phyloP scores from a whole-genome alignment of 306 rosid species.

The Inga oerstediana region DNA sequence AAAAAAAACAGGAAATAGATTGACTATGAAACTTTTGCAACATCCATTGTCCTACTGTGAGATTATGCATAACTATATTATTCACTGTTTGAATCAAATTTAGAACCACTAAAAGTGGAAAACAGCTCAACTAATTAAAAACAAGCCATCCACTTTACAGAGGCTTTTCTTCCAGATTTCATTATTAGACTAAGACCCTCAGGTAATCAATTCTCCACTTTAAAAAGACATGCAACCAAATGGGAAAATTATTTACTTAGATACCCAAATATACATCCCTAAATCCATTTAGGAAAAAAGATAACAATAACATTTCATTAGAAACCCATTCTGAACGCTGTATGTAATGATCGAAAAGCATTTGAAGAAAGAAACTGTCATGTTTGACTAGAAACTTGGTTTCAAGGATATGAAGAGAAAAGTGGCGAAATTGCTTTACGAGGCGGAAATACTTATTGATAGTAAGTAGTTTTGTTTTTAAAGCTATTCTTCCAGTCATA shows the following conservation, averaged over 20 bases:
- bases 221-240: not conserved
- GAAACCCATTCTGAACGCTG: not conserved
- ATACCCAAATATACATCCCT: not conserved
- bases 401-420: not conserved
- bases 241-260: not conserved
- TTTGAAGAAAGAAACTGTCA: not conserved
- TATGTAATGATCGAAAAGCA: not conserved
- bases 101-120: conserved; percentile 15
- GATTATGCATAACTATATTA: not conserved
- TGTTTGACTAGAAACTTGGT: not conserved
- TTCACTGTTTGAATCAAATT: conserved; percentile 10
- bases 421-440: not conserved
- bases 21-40: not conserved
- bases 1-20: conserved; percentile 14
- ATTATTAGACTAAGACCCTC: conserved; percentile 3
- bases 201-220: not conserved
- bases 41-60: conserved; percentile 22
- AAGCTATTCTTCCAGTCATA: not conserved
- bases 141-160: not conserved
- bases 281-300: not conserved
- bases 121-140: conserved; percentile 16
- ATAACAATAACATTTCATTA: not conserved
- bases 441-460: not conserved
- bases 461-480: not conserved
- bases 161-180: conserved; percentile 6